Evolutionary conservation across 208 protist genomes (phyloP), one percentile per base, ranked within the genome.

Genomic region (Strigomonas oncopelti): DNA sequence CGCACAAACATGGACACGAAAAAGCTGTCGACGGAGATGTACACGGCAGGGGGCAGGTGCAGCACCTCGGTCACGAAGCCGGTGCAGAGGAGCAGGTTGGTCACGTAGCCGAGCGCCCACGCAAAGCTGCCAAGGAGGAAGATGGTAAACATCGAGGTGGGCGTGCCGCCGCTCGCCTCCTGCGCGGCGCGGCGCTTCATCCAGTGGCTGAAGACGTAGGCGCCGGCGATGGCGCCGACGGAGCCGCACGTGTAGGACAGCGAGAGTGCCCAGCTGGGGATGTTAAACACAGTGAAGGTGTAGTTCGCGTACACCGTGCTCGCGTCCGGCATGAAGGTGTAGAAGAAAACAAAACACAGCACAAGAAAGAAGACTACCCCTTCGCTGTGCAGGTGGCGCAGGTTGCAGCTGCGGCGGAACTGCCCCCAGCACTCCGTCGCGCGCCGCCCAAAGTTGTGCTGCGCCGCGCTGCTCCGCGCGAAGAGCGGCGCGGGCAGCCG

Each of bases 11-110:
- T 29, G 20, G 62, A 70, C 31, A 75, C 72, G 36, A 80, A 71
- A 46, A 86, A 86, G 63, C 57, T 78, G 69, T 86, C 81, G 27
- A 86, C 72, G 0, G 74, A 67, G 16, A 86, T 65, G 68, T 78
- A 86, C 20, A 77, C 27, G 1, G 16, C 29, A 3, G 73, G 58
- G 0, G 66, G 16, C 13, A 86, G 62, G 71, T 68, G 56, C 34
- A 86, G 65, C 4, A 65, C 71, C 0, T 72, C 58, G 0, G 68
- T 73, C 4, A 78, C 54, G 31, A 83, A 63, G 0, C 81, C 81
- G 20, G 74, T 86, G 71, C 77, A 83, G 14, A 86, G 60, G 3
- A 83, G 61, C 11, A 86, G 29, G 51, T 86, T 86, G 0, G 81
- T 83, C 14, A 66, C 61, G 59, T 81, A 86, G 14, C 70, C 77